Evolutionary conservation across 768 basidiomycete species (phyloP).

Genomic region (Tricholoma sp.): DNA sequence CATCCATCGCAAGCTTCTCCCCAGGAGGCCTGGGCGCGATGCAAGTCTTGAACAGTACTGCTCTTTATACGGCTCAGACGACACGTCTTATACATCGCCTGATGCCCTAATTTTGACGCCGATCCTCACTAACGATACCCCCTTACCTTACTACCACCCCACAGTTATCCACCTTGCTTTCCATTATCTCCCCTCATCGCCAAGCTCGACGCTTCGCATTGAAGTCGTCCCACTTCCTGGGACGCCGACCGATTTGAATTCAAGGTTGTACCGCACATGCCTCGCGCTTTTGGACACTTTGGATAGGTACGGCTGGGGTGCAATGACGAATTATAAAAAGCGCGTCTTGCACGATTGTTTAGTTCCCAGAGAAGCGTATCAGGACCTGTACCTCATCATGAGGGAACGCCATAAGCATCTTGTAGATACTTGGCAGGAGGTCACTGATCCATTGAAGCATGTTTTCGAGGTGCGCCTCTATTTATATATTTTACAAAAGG

Average conservation of each 20-base stretch:
- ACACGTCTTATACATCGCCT: slow-evolving; percentile 8
- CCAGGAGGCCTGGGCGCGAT: slow-evolving; percentile 77
- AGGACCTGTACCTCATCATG: slow-evolving; percentile 86
- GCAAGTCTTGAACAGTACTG: slow-evolving; percentile 70
- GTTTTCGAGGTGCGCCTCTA: slow-evolving; percentile 65
- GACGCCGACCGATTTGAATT: slow-evolving; percentile 44
- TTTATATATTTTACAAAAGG: neutral
- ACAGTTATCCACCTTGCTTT: slow-evolving; percentile 76
- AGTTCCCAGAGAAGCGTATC: slow-evolving; percentile 71
- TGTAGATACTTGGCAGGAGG: slow-evolving; percentile 71
- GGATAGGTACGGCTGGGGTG: slow-evolving; percentile 88
- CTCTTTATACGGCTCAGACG: slow-evolving; percentile 50
- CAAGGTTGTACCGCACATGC: slow-evolving; percentile 75
- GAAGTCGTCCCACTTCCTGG: slow-evolving; percentile 51
- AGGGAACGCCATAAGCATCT: slow-evolving; percentile 79
- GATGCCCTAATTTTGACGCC: slow-evolving; percentile 54
- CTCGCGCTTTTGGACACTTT: slow-evolving; percentile 76
- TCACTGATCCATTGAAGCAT: slow-evolving; percentile 84
- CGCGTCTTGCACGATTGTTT: slow-evolving; percentile 80
- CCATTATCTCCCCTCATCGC: slow-evolving; percentile 45
- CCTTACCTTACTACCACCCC: slow-evolving; percentile 90
- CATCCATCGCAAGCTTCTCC: slow-evolving; percentile 66
- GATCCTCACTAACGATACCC: slow-evolving; percentile 34
- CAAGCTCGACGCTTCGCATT: slow-evolving; percentile 41
- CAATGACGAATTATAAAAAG: slow-evolving; percentile 77